phyloP scores from a whole-genome alignment of 2,329 filamentous ascomycete genomes.

The Penicillium sp. region DNA sequence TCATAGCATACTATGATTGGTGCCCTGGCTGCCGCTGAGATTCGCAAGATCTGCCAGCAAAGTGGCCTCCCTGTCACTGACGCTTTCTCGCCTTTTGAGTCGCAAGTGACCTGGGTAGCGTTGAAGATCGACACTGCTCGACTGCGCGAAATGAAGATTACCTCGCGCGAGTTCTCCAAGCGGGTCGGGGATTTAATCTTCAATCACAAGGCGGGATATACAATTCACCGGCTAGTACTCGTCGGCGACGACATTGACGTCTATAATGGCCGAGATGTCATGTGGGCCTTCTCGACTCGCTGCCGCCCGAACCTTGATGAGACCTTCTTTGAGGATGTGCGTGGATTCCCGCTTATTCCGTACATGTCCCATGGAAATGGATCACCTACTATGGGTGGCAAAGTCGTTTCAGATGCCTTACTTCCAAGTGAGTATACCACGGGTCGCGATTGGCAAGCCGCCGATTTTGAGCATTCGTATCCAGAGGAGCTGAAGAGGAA shows the following conservation, averaged over 20 bases:
- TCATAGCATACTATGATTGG: conserved; percentile 41
- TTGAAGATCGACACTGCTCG: conserved; percentile 58
- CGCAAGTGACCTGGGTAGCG: conserved; percentile 50
- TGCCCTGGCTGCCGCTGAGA: conserved; percentile 46
- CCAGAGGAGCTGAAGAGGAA: conserved; percentile 43
- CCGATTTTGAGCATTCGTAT: conserved; percentile 37
- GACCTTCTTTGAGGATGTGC: conserved; percentile 46
- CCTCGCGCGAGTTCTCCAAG: conserved; percentile 38
- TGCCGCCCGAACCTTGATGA: conserved; percentile 49
- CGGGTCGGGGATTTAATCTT: conserved; percentile 46
- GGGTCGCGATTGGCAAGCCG: conserved; percentile 32
- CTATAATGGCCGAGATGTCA: conserved; percentile 47
- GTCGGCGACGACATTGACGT: conserved; percentile 53
- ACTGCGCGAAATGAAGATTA: conserved; percentile 56
- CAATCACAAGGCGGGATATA: conserved; percentile 43
- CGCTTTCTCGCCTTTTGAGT: conserved; percentile 47
- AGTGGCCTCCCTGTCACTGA: conserved; percentile 46
- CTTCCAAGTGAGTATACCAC: conserved; percentile 45
- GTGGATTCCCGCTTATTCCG: conserved; percentile 47
- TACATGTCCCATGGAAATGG: conserved; percentile 48
- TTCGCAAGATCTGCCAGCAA: conserved; percentile 37
- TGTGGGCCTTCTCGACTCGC: conserved; percentile 51
- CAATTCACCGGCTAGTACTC: conserved; percentile 47
- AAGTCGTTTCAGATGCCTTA: conserved; percentile 49
- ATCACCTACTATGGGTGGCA: conserved; percentile 38